Evolutionary conservation across 345 rosid species (phyloP).

Genomic region (Acer negundo): DNA sequence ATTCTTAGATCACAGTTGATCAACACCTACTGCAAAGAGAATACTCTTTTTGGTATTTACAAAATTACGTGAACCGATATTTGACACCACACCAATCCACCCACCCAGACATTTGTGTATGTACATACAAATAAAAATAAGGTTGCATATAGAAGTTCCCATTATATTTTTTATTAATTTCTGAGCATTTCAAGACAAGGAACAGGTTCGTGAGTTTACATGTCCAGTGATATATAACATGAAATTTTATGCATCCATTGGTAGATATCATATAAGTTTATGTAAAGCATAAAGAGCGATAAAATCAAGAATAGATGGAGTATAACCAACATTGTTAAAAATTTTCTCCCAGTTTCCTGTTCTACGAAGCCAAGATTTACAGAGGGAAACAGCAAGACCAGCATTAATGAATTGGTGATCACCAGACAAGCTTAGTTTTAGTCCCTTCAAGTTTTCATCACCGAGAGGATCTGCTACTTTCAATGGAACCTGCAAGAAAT

Average conservation of each 20-base stretch:
- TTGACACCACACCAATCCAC: background rate
- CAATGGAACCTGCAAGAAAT: constrained; percentile 64
- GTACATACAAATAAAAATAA: background rate
- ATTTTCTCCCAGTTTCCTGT: constrained; percentile 68
- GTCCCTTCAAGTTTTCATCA: constrained; percentile 44
- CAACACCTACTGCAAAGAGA: background rate
- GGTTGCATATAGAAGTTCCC: background rate
- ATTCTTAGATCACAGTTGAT: background rate
- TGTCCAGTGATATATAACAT: background rate
- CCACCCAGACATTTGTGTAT: background rate
- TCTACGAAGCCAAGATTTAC: constrained; percentile 81
- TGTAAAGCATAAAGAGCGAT: constrained; percentile 5
- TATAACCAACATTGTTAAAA: constrained; percentile 45
- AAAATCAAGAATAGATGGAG: background rate
- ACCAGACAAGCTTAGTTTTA: constrained; percentile 71
- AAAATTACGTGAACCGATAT: background rate
- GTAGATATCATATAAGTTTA: background rate
- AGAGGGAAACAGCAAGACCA: constrained; percentile 87
- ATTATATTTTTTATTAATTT: background rate
- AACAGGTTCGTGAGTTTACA: constrained; percentile 9
- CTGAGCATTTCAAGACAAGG: background rate
- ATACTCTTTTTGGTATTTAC: background rate
- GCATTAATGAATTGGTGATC: constrained; percentile 85
- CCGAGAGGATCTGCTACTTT: constrained; percentile 65
- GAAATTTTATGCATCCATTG: background rate